phyloP scores from a whole-genome alignment of 2,329 filamentous ascomycete genomes.

The Colletotrichum costaricense region DNA sequence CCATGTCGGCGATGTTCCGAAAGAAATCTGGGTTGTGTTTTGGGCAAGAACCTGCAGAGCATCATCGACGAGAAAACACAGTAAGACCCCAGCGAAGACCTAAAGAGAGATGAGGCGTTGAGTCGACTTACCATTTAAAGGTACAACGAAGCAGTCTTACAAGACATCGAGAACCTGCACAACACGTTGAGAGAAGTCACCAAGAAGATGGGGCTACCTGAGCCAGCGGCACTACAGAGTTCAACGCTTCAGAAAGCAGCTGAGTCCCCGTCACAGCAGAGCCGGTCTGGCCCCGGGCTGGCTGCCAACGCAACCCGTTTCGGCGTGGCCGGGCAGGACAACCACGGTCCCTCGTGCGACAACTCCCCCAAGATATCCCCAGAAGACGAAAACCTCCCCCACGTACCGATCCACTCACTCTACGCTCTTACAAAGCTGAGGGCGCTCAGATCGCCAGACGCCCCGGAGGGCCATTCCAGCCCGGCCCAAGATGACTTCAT shows the following conservation, averaged over 20 bases:
- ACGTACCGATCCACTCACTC: constrained; percentile 52
- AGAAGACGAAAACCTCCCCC: constrained; percentile 49
- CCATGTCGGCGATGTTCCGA: constrained; percentile 52
- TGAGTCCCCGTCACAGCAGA: constrained; percentile 16
- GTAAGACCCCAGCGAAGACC: constrained; percentile 38
- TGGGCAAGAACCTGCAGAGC: constrained; percentile 55
- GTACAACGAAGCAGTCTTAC: constrained; percentile 30
- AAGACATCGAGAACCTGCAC: constrained; percentile 35
- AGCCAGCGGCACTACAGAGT: constrained; percentile 26
- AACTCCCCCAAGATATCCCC: constrained; percentile 38
- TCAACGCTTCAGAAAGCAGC: constrained; percentile 5
- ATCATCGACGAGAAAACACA: constrained; percentile 54
- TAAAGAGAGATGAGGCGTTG: constrained; percentile 21
- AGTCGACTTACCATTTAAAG: not conserved
- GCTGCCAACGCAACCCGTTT: constrained; percentile 4
- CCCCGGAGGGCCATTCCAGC: constrained; percentile 17
- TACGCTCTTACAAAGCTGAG: constrained; percentile 52
- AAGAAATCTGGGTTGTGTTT: constrained; percentile 49
- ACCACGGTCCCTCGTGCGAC: constrained; percentile 38
- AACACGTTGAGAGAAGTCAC: constrained; percentile 27
- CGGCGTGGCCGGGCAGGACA: constrained; percentile 22
- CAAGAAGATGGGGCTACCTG: constrained; percentile 26
- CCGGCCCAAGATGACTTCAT: constrained; percentile 47
- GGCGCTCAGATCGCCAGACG: constrained; percentile 48
- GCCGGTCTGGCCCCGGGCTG: not conserved